phyloP scores from a whole-genome alignment of 495 filamentous ascomycete species.

The Xylaria intraflava region DNA sequence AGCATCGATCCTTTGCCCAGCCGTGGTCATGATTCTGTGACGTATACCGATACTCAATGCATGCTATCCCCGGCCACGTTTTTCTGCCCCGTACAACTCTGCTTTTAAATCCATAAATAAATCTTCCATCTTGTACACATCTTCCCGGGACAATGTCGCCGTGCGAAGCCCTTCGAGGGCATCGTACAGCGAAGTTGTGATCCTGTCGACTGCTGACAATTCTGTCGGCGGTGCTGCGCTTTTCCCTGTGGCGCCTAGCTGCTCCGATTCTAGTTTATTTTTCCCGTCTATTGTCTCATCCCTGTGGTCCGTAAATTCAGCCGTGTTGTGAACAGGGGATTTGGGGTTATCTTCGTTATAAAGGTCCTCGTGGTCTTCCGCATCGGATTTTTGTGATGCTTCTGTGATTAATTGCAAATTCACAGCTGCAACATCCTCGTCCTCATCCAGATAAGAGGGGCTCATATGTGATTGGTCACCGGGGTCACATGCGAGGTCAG shows the following conservation, averaged over 20 bases:
- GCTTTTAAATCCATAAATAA: slow-evolving; percentile 61
- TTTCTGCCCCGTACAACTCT: slow-evolving; percentile 55
- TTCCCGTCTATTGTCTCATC: slow-evolving; percentile 5
- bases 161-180: slow-evolving; percentile 47
- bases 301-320: slow-evolving; percentile 3
- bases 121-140: slow-evolving; percentile 56
- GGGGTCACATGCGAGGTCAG: background rate
- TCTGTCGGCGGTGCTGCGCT: background rate
- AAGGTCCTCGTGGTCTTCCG: background rate
- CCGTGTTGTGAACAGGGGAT: background rate
- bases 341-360: slow-evolving; percentile 5
- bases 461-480: background rate
- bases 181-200: slow-evolving; percentile 45
- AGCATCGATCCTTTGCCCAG: background rate
- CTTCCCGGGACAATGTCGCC: slow-evolving; percentile 43
- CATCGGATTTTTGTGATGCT: slow-evolving; percentile 26
- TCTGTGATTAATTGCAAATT: slow-evolving; percentile 26
- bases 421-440: slow-evolving; percentile 25
- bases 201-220: slow-evolving; percentile 24
- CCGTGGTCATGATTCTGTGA: background rate
- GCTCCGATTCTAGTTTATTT: slow-evolving; percentile 2
- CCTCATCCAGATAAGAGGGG: background rate
- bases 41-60: background rate
- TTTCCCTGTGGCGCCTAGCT: background rate
- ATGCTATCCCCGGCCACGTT: slow-evolving; percentile 30